Conservation (phyloP, 2,329 filamentous ascomycete genomes). For the Thelonectria blattea region DNA sequence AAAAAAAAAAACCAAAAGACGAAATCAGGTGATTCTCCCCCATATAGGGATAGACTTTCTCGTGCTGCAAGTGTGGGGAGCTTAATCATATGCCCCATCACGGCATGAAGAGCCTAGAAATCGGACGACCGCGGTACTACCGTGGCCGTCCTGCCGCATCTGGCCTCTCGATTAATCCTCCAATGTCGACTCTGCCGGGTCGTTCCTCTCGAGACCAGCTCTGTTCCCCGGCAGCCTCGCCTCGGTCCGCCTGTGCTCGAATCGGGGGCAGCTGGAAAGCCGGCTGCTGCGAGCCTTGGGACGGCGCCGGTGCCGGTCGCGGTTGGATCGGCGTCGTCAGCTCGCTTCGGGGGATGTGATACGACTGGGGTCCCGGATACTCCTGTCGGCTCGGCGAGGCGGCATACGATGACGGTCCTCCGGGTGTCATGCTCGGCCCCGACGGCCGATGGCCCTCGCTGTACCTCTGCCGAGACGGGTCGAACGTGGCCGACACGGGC, state of each 20-base stretch:
- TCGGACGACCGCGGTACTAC: constrained; percentile 27
- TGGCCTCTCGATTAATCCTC: constrained; percentile 65
- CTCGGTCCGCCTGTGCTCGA: constrained; percentile 45
- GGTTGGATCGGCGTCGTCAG: constrained; percentile 44
- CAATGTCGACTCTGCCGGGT: constrained; percentile 63
- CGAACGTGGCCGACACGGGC: constrained; percentile 55
- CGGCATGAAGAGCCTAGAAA: constrained; percentile 16
- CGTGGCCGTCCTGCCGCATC: constrained; percentile 44
- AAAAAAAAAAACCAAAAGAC: constrained; percentile 4
- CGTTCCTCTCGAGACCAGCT: constrained; percentile 56
- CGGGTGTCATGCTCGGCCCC: constrained; percentile 26
- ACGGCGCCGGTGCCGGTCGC: constrained; percentile 12
- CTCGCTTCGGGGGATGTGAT: constrained; percentile 62
- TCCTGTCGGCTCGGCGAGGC: constrained; percentile 53
- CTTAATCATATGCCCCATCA: constrained; percentile 31
- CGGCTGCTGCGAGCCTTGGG: constrained; percentile 22
- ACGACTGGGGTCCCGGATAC: constrained; percentile 54
- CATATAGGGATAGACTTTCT: background rate
- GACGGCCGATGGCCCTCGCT: constrained; percentile 41
- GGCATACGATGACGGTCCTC: constrained; percentile 50
- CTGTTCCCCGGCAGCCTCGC: constrained; percentile 24
- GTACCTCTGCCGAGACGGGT: constrained; percentile 50
- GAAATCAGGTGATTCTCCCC: constrained; percentile 5
- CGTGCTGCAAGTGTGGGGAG: background rate
- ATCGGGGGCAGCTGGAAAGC: constrained; percentile 58